Base-by-base conservation (phyloP, 1,284 basidiomycete genomes). In the Ustilago crameri region DNA sequence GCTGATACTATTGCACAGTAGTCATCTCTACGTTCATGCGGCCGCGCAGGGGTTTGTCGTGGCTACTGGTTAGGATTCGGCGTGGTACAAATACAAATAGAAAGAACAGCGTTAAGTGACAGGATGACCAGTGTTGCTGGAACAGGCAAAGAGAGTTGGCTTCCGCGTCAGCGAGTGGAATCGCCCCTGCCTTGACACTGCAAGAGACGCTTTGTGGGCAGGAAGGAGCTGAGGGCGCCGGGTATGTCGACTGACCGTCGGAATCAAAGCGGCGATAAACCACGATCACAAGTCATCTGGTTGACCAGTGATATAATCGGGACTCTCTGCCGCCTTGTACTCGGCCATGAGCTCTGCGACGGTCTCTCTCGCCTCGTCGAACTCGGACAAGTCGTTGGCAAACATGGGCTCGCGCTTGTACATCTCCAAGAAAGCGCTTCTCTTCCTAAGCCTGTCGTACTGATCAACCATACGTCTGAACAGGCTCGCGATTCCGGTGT, bases 381-480 rank as follows among this genome's bases (percentile, higher is more conserved):
- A 78, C 53, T 81, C 80, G 24, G 72, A 72, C 23, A 80, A 51
- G 41, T 82, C 81, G 51, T 76, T 76, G 37, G 72, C 71, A 44
- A 79, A 82, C 65, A 78, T 77, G 37, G 83, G 91, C 90, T 98
- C 94, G 81, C 94, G 94, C 86, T 95, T 96, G 86, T 98, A 99
- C 84, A 94, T 92, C 60, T 98, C 94, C 85, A 99, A 84, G 84
- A 97, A 98, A 2, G 95, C 96, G 80, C 96, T 97, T 47, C 93
- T 88, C 84, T 91, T 93, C 62, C 90, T 86, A 49, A 98, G 86
- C 51, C 90, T 87, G 82, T 98, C 95, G 83, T 93, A 99, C 83
- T 98, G 95, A 83, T 95, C 92, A 52, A 98, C 86, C 89, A 95
- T 97, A 8, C 93, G 90, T 84, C 95, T 94, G 87, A 98, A 97